Base-by-base conservation (phyloP, 257 asterid genomes). In the Solanum bulbocastanum region DNA sequence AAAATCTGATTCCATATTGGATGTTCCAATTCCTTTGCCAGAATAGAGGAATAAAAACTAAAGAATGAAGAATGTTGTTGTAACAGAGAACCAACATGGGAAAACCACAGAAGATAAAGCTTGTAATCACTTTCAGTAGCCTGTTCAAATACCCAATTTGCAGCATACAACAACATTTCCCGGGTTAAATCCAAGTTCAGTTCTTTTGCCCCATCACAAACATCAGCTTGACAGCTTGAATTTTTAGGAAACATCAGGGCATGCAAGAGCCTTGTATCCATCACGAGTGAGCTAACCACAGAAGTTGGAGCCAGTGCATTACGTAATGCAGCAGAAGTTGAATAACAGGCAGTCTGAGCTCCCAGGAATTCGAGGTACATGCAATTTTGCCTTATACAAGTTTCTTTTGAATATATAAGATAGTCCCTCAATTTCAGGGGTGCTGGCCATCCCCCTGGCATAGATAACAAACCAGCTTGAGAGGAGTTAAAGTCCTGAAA, bases 361-460 rank as follows among this genome's bases (percentile, higher is more conserved):
- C 96, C 99, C 83, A 94, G 86, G 83, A 92, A 94, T 91, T 94
- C 96, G 92, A 96, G 88, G 89, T 93, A 95, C 92, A 94, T 91
- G 90, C 92, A 88, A 88, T 94, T 96, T 87, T 93, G 95, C 87
- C 91, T 92, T 87, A 96, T 91, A 90, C 93, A 92, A 56, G 99
- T 88, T 93, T 94, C 98, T 87, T 74, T 88, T 20, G 99, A 90
- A 89, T 92, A 89, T 86, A 88, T 88, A 81, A 95, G 92, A 87
- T 90, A 94, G 91, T 97, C 98, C 90, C 92, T 91, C 83, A 93
- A 74, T 88, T 90, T 94, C 93, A 97, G 90, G 85, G 98, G 99
- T 56, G 88, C 78, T 60, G 99, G 99, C 99, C 99, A 97, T 35
- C 98, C 98, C 81, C 98, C 98, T 10, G 98, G 99, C 89, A 93